Evolutionary conservation across 495 filamentous ascomycete genomes (phyloP).

Genomic region (Aspergillus ellipticus): DNA sequence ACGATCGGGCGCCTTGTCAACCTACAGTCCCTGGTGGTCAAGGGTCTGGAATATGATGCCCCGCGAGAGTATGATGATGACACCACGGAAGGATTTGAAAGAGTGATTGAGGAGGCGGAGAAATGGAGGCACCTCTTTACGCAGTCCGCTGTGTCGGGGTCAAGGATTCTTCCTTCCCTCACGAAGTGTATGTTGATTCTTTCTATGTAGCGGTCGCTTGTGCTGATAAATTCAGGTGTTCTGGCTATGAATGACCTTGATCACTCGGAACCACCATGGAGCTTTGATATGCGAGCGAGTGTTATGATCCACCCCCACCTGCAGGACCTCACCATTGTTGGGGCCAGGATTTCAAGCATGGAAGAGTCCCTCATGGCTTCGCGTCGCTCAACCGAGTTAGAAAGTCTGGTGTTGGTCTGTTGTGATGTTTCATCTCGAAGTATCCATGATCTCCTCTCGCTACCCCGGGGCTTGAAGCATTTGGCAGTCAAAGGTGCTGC

Average conservation of each 20-base stretch:
- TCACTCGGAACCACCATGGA: neutral
- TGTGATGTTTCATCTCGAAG: neutral
- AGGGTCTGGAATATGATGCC: conserved; percentile 6
- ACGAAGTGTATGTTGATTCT: neutral
- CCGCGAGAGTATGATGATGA: neutral
- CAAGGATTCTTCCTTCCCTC: neutral
- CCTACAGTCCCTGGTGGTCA: neutral
- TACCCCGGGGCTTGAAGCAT: neutral
- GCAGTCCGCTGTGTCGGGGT: neutral
- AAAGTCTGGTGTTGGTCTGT: neutral
- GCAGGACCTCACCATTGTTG: conserved; percentile 3
- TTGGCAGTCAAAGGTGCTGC: neutral
- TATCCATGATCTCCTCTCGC: neutral
- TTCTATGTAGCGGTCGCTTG: neutral
- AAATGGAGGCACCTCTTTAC: neutral
- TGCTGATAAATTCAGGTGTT: neutral
- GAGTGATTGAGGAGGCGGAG: neutral
- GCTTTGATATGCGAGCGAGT: neutral
- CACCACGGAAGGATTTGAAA: neutral
- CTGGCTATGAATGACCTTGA: neutral
- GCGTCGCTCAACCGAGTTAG: conserved; percentile 1
- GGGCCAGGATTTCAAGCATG: neutral
- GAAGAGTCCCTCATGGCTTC: neutral
- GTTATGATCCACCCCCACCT: conserved; percentile 3
- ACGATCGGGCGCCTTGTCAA: conserved; percentile 3